These are phyloP conservation scores for Neoboletus magnificus DNA, from an alignment of 768 basidiomycete genomes.

Conservation along the genomic window DNA sequence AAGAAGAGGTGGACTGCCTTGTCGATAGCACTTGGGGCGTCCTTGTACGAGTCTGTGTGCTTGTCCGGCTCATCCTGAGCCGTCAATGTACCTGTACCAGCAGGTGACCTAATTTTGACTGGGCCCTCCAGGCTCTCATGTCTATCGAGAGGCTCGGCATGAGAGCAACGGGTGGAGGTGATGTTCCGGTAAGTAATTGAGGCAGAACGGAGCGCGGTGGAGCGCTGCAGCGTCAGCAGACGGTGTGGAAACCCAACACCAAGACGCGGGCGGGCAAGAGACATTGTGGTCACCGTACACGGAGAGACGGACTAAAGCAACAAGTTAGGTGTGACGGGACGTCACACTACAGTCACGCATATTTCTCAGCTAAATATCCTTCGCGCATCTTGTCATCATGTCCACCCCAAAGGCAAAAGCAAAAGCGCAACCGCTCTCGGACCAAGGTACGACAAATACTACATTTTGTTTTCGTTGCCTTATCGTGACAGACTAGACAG, in stretches of 20 bases:
- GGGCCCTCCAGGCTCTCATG: constrained; percentile 22
- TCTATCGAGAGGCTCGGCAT: constrained; percentile 17
- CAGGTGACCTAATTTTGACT: constrained; percentile 32
- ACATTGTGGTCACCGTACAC: constrained; percentile 41
- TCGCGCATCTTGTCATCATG: constrained; percentile 33
- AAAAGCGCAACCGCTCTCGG: constrained; percentile 56
- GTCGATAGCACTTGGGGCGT: constrained; percentile 87
- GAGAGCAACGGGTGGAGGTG: constrained; percentile 22
- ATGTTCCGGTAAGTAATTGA: constrained; percentile 45
- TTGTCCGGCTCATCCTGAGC: constrained; percentile 46
- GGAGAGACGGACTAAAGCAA: constrained; percentile 14
- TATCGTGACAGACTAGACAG: constrained; percentile 55
- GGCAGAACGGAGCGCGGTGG: constrained; percentile 32
- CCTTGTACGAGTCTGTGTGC: constrained; percentile 64
- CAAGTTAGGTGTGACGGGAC: constrained; percentile 22
- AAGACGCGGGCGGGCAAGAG: constrained; percentile 51
- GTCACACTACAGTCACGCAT: constrained; percentile 26
- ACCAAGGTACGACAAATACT: constrained; percentile 58
- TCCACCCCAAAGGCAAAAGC: constrained; percentile 55
- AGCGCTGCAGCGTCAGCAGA: constrained; percentile 27
- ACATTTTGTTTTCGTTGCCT: constrained; percentile 18
- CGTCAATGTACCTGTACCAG: constrained; percentile 31
- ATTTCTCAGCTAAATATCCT: constrained; percentile 27
- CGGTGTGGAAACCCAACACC: constrained; percentile 52
- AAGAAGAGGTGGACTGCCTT: constrained; percentile 97